Evolutionary conservation across 1,284 basidiomycete species (phyloP).

Genomic region (Amylostereum chailletii): DNA sequence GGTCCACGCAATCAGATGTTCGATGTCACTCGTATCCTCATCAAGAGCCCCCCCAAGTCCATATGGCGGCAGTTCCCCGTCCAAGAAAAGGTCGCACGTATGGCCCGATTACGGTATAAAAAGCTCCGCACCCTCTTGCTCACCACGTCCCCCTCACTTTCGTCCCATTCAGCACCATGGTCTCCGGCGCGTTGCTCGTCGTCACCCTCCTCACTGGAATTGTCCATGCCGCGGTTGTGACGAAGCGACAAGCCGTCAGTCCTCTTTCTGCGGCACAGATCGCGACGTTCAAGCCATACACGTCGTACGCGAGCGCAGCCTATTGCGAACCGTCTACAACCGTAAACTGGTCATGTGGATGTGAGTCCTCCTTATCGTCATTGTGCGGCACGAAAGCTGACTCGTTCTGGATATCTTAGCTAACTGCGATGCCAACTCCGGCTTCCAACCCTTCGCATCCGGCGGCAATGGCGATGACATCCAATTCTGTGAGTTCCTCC

Average conservation of each 20-base stretch:
- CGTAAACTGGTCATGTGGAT: slow-evolving; percentile 26
- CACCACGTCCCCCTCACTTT: no score
- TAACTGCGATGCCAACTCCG: slow-evolving; percentile 42
- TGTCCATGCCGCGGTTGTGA: neutral
- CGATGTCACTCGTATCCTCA: no score
- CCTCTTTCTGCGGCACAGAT: slow-evolving; percentile 24
- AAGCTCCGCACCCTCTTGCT: no score
- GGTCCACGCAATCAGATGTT: no score
- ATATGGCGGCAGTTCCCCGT: no score
- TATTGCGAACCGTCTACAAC: slow-evolving; percentile 25
- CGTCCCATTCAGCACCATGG: no score
- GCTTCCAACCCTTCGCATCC: slow-evolving; percentile 43
- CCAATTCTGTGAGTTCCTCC: slow-evolving; percentile 34
- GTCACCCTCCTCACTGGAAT: neutral
- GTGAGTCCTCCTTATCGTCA: slow-evolving; percentile 18
- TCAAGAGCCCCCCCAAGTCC: no score
- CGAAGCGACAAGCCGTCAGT: slow-evolving; percentile 17
- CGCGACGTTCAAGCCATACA: slow-evolving; percentile 28
- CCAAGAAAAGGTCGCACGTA: no score
- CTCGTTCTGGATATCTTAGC: slow-evolving; percentile 23
- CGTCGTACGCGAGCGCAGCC: slow-evolving; percentile 27
- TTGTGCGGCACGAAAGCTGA: neutral
- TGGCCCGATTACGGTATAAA: no score
- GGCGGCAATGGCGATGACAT: slow-evolving; percentile 47
- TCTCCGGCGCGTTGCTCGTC: neutral